phyloP scores from a whole-genome alignment of 495 filamentous ascomycete species.

The Podospora conica region DNA sequence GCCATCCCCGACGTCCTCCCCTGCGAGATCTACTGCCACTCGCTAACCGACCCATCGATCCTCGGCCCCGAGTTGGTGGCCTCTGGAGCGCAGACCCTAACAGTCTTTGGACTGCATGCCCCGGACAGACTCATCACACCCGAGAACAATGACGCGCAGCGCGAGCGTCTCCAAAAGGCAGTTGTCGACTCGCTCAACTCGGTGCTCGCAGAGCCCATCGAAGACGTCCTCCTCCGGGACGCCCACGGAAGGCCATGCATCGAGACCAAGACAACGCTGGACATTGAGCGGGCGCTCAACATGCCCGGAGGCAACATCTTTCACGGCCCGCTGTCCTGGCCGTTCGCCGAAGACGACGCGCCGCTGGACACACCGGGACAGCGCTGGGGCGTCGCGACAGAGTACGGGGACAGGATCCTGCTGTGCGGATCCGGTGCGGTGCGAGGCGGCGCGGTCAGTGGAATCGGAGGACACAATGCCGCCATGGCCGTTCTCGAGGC shows the following conservation, averaged over 20 bases:
- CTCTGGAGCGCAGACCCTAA: background rate
- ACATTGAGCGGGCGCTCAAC: background rate
- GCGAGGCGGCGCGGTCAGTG: background rate
- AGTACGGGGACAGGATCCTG: background rate
- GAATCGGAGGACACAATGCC: background rate
- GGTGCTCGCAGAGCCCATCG: background rate
- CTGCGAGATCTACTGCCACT: constrained; percentile 4
- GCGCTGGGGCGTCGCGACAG: background rate
- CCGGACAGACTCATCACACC: background rate
- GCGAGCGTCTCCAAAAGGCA: background rate
- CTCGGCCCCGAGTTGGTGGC: background rate
- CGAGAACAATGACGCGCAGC: background rate
- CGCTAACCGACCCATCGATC: background rate
- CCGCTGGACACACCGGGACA: background rate
- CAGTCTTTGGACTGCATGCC: background rate
- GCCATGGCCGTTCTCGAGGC: background rate
- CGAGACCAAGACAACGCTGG: constrained; percentile 1
- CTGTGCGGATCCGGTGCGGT: background rate
- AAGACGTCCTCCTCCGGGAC: background rate
- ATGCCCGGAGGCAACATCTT: constrained; percentile 2
- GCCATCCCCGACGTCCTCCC: background rate
- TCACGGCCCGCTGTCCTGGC: constrained; percentile 1
- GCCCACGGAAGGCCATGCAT: background rate
- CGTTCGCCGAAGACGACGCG: background rate
- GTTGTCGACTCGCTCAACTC: background rate